Evolutionary conservation across 148 eudicot species (phyloP).

Genomic region (Agrostemma githago): DNA sequence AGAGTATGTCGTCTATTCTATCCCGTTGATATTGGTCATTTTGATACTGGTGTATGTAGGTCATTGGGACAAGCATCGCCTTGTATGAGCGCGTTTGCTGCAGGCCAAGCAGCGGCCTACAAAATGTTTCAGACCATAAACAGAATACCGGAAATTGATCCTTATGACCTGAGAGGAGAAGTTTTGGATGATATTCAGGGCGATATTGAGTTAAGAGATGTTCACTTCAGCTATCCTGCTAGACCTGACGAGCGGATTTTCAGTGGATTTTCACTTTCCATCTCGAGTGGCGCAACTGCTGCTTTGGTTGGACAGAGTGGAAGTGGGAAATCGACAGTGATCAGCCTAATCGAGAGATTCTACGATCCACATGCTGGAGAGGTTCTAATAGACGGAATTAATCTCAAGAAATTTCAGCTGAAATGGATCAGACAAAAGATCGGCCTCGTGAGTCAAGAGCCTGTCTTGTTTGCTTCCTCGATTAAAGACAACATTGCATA

Average conservation of each 20-base stretch:
- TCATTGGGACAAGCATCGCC: neutral
- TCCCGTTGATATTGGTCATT: too few species aligned
- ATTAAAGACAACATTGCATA: constrained; percentile 61
- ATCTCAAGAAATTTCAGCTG: constrained; percentile 56
- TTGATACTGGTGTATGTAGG: neutral
- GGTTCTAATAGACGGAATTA: constrained; percentile 55
- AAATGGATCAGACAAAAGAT: constrained; percentile 64
- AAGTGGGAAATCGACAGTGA: constrained; percentile 68
- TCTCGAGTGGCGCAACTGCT: constrained; percentile 53
- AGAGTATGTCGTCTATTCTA: too few species aligned
- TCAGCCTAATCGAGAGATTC: constrained; percentile 61
- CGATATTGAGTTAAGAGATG: constrained; percentile 36
- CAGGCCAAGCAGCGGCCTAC: neutral
- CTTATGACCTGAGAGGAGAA: constrained; percentile 47
- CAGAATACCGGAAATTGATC: constrained; percentile 53
- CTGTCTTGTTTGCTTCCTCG: constrained; percentile 49
- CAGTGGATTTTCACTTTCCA: constrained; percentile 42
- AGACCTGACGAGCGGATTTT: constrained; percentile 55
- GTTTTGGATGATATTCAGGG: constrained; percentile 32
- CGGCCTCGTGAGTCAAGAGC: constrained; percentile 71
- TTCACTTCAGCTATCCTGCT: constrained; percentile 57
- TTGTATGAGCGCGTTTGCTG: neutral
- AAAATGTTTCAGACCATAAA: constrained; percentile 46
- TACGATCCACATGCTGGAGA: constrained; percentile 63
- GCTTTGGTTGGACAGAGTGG: constrained; percentile 76